Evolutionary conservation across 768 basidiomycete species (phyloP).

Genomic region (Pluteus cervinus): DNA sequence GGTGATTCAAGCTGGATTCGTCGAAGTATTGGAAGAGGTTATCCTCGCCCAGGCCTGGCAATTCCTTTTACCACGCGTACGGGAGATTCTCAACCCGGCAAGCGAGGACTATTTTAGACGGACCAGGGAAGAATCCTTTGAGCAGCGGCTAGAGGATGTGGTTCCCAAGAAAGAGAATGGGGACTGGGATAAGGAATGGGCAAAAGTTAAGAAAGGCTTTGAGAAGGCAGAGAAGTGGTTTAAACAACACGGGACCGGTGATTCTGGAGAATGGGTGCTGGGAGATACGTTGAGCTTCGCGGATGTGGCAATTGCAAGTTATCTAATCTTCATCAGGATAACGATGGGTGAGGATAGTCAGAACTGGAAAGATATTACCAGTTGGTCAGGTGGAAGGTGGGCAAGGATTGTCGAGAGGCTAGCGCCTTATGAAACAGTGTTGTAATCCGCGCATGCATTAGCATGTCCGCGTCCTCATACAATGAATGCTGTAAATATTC

Average conservation of each 20-base stretch:
- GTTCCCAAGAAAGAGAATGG: too few species aligned
- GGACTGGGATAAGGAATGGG: conserved; percentile 29
- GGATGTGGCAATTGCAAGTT: conserved; percentile 31
- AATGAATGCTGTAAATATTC: too few species aligned
- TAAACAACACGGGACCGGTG: conserved; percentile 19
- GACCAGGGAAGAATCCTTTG: conserved; percentile 4
- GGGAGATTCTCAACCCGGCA: conserved; percentile 1
- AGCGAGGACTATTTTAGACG: conserved; percentile 1
- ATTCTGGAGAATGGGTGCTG: conserved; percentile 26
- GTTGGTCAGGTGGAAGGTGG: conserved; percentile 37
- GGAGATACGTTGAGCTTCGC: conserved; percentile 31
- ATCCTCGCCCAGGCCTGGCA: not conserved
- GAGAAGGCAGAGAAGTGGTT: conserved; percentile 22
- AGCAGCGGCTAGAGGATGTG: conserved; percentile 1
- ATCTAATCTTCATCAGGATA: conserved; percentile 23
- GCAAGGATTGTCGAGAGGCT: conserved; percentile 20
- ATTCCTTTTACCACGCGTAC: not conserved
- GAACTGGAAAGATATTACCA: conserved; percentile 34
- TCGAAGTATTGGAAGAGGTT: conserved; percentile 16
- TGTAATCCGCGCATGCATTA: too few species aligned
- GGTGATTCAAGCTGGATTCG: conserved; percentile 3
- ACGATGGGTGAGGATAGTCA: conserved; percentile 29
- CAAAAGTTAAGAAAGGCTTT: conserved; percentile 24
- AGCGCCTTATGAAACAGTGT: conserved; percentile 26
- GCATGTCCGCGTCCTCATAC: too few species aligned